phyloP scores from a whole-genome alignment of 176 grass and related monocot genomes.

The Carex myosuroides region DNA sequence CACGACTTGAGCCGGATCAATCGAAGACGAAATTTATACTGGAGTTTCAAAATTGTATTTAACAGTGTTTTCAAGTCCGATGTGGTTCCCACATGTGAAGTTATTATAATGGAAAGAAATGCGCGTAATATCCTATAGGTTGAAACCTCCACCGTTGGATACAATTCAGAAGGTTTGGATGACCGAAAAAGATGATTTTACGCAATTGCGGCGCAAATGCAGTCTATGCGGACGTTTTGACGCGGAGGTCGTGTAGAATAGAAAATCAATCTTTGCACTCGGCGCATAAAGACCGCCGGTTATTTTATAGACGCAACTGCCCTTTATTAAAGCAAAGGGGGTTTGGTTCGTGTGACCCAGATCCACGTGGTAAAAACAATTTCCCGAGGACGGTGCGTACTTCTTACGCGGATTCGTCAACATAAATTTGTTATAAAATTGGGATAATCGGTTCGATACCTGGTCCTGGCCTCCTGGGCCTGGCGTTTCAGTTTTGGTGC shows the following conservation, averaged over 20 bases:
- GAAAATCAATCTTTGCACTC: background rate
- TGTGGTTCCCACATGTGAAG: background rate
- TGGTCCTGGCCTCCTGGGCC: too few species aligned
- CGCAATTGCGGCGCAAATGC: background rate
- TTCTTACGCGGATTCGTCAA: background rate
- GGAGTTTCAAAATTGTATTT: constrained; percentile 19
- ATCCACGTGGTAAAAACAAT: background rate
- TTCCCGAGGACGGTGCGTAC: constrained; percentile 1
- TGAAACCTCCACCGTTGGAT: background rate
- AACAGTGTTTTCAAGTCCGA: constrained; percentile 23
- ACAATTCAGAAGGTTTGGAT: background rate
- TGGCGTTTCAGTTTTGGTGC: too few species aligned
- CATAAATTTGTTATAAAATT: background rate
- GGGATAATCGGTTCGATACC: background rate
- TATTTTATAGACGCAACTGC: background rate
- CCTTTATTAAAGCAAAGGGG: too few species aligned
- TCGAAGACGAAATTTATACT: constrained; percentile 1
- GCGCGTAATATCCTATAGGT: background rate
- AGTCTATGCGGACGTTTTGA: background rate
- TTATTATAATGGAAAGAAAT: background rate
- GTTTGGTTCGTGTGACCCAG: background rate
- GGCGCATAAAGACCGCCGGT: background rate
- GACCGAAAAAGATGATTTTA: background rate
- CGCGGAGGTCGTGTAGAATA: background rate
- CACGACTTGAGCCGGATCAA: constrained; percentile 1